These are phyloP conservation scores for Eimeria necatrix DNA, from an alignment of 169 alveolate species.

Conservation along the genomic window DNA sequence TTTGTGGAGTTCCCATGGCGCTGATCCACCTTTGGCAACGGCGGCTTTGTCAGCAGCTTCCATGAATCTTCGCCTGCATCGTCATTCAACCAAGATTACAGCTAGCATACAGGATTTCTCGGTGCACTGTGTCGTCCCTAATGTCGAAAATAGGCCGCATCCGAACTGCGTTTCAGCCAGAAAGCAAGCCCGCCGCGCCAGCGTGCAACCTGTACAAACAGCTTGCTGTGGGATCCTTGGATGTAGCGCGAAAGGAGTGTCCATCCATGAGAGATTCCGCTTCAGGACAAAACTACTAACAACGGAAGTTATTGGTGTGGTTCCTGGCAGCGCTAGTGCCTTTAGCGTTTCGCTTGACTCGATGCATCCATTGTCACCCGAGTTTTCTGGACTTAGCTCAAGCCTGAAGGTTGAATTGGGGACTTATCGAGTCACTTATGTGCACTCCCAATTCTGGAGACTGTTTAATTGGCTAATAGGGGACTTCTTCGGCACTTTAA, in stretches of 20 bases:
- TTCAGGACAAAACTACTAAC: not conserved
- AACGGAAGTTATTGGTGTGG: conserved; percentile 60
- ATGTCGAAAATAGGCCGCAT: not conserved
- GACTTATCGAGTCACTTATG: conserved; percentile 64
- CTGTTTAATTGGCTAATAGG: conserved; percentile 76
- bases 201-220: not conserved
- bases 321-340: conserved; percentile 69
- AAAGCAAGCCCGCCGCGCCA: not conserved
- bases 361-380: conserved; percentile 70
- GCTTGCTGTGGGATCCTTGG: not conserved
- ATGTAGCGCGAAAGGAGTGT: not conserved
- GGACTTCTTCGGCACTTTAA: conserved; percentile 64
- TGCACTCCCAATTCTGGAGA: conserved; percentile 78
- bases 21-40: conserved; percentile 36
- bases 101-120: conserved; percentile 14
- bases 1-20: conserved; percentile 45
- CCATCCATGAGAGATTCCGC: not conserved
- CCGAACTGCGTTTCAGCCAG: not conserved
- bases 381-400: conserved; percentile 53
- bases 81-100: conserved; percentile 24
- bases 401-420: conserved; percentile 70
- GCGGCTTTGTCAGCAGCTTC: conserved; percentile 58
- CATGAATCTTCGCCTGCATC: conserved; percentile 4
- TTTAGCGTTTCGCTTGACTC: conserved; percentile 28
- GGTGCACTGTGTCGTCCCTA: conserved; percentile 18